phyloP scores from a whole-genome alignment of 1,284 basidiomycete species.

The Ceratobasidium sp. region DNA sequence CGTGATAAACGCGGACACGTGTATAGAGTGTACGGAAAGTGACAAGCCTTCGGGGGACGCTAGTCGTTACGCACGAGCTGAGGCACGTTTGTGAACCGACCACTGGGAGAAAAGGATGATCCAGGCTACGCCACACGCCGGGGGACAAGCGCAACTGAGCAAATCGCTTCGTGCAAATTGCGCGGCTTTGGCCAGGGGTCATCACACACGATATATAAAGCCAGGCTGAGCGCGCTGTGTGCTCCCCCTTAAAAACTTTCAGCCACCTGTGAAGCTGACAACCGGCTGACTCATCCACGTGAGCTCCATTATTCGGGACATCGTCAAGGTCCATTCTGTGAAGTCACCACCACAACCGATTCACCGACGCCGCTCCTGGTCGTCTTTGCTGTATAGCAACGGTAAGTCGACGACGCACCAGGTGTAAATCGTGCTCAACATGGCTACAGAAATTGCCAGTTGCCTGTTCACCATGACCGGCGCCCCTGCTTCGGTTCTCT shows the following conservation, averaged over 20 bases:
- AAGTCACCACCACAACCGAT: constrained; percentile 40
- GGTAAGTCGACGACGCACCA: neutral
- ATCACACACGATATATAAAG: constrained; percentile 27
- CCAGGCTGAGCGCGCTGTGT: neutral
- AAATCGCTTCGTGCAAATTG: constrained; percentile 41
- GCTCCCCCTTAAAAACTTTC: constrained; percentile 4
- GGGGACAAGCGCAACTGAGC: constrained; percentile 25
- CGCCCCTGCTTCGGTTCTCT: constrained; percentile 29
- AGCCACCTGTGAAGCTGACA: neutral
- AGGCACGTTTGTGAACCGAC: constrained; percentile 45
- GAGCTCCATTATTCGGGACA: constrained; percentile 5
- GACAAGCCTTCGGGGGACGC: constrained; percentile 14
- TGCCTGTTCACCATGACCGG: constrained; percentile 21
- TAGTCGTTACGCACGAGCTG: constrained; percentile 27
- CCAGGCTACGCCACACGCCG: constrained; percentile 42
- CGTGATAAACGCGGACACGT: constrained; percentile 32
- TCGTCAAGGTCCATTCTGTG: constrained; percentile 4
- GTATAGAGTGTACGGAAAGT: neutral
- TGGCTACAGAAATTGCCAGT: neutral
- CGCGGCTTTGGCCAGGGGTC: constrained; percentile 8
- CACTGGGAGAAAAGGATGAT: constrained; percentile 36
- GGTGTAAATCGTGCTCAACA: neutral
- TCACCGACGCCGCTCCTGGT: constrained; percentile 4
- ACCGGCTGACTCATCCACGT: constrained; percentile 43
- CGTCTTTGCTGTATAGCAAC: constrained; percentile 14